Evolutionary conservation across 306 rosid genomes (phyloP), one percentile per base, ranked within the genome.

Genomic region (Sicyos baderoa): DNA sequence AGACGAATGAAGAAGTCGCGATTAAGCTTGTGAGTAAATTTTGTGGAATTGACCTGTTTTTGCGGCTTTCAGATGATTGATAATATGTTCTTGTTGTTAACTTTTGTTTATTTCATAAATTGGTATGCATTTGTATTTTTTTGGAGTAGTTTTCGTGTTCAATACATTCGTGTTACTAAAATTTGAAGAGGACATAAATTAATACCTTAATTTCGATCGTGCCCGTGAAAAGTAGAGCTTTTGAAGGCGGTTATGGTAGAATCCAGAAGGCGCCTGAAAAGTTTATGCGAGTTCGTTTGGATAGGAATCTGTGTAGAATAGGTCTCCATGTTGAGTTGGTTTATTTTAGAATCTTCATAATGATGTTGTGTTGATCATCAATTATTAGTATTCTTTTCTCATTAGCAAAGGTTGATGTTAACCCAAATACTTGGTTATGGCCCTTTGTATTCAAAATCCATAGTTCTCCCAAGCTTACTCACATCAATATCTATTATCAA

Each of bases 1-100:
- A 93, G 86, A 86, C 97, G 2, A 89, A 93, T 81, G 98, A 93
- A 85, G 98, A 93, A 76, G 95, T 93, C 75, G 98, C 91, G 25
- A 80, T 93, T 83, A 93, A 93, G 95, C 98, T 89, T 35, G 98
- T 93, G 84, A 88, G 97, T 83, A 4, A 23, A 73, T 64, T 32
- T 57, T 67, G 13, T 67, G 22, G 57, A 44, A 67, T 47, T 66
- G 7, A 29, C 49, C 55, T 13, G 69, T 64, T 58, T 65, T 72
- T 68, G 35, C 35, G 35, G 35, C 4, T 29, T 4, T 29, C 35
- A 3, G 1, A 3, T 25, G 1, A 29, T 29, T 48, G 13, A 5
- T 4, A n/a, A n/a, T n/a, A n/a, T n/a, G n/a, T n/a, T n/a, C n/a
- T n/a, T n/a, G n/a, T n/a, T n/a, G n/a, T n/a, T n/a, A n/a, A n/a